Evolutionary conservation across 495 filamentous ascomycete species (phyloP).

Genomic region (Corynascus novoguineensis): DNA sequence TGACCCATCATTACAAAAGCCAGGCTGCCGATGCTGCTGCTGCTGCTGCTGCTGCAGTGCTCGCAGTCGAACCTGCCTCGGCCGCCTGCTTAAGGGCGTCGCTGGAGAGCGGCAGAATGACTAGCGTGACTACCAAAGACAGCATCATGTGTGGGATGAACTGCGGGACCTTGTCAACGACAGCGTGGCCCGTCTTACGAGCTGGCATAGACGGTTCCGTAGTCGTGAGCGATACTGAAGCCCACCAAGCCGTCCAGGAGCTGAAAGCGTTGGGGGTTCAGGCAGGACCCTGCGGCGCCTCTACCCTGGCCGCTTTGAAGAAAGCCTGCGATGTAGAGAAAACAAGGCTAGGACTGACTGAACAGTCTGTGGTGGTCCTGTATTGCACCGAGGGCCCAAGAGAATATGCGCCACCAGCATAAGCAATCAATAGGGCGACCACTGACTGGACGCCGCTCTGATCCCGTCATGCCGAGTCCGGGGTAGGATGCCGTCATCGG

Average conservation of each 20-base stretch:
- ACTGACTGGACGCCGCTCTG: too few relatives aligned
- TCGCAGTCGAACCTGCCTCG: conserved; percentile 59
- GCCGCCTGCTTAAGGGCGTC: conserved; percentile 55
- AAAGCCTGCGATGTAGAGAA: conserved; percentile 33
- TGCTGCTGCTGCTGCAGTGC: conserved; percentile 26
- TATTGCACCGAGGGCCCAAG: conserved; percentile 32
- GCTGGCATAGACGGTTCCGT: conserved; percentile 54
- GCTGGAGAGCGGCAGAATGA: conserved; percentile 41
- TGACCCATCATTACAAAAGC: conserved; percentile 53
- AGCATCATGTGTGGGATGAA: conserved; percentile 67
- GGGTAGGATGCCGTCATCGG: too few relatives aligned
- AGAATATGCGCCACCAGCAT: conserved; percentile 20
- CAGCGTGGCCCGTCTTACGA: conserved; percentile 54
- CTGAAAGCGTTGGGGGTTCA: conserved; percentile 41
- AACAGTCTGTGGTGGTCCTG: conserved; percentile 49
- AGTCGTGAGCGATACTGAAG: conserved; percentile 51
- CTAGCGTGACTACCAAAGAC: conserved; percentile 41
- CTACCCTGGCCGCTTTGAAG: conserved; percentile 53
- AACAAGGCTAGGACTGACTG: conserved; percentile 28
- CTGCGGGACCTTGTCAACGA: conserved; percentile 59
- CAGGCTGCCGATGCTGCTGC: conserved; percentile 11
- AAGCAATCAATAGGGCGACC: too few relatives aligned
- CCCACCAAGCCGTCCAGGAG: conserved; percentile 47
- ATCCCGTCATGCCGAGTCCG: too few relatives aligned
- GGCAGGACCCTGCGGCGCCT: conserved; percentile 62